Evolutionary conservation across 106 monocot genomes (phyloP).

Genomic region (Acorus gramineus): DNA sequence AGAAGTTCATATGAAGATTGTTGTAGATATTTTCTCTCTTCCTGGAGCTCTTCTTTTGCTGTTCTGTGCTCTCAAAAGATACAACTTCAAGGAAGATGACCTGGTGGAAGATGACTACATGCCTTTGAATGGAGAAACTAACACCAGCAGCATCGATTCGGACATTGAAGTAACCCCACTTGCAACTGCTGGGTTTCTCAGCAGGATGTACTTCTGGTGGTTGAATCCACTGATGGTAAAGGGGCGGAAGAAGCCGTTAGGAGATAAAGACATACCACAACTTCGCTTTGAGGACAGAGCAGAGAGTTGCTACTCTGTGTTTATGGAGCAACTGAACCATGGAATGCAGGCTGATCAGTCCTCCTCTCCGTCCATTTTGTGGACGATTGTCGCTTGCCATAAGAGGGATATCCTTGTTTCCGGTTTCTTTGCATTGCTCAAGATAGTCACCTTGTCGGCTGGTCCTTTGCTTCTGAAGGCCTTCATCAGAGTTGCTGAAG

Average conservation of each 20-base stretch:
- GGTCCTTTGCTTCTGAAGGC: slow-evolving; percentile 66
- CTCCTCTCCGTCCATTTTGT: slow-evolving; percentile 28
- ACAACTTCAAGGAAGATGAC: not conserved
- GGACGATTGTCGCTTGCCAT: slow-evolving; percentile 62
- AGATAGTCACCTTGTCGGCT: slow-evolving; percentile 44
- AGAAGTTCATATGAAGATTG: slow-evolving; percentile 15
- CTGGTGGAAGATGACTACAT: not conserved
- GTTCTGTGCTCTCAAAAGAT: slow-evolving; percentile 13
- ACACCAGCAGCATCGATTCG: slow-evolving; percentile 1
- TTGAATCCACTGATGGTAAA: slow-evolving; percentile 60
- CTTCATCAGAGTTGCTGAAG: slow-evolving; percentile 53
- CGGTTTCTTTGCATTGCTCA: slow-evolving; percentile 69
- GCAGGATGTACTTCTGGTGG: slow-evolving; percentile 75
- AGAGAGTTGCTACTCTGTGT: slow-evolving; percentile 23
- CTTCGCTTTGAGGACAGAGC: slow-evolving; percentile 45
- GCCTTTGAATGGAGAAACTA: slow-evolving; percentile 27
- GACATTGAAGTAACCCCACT: slow-evolving; percentile 29
- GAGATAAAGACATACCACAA: slow-evolving; percentile 56
- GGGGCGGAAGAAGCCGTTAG: slow-evolving; percentile 54
- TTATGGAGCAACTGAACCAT: slow-evolving; percentile 28
- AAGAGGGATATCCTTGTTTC: slow-evolving; percentile 44
- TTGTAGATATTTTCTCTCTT: slow-evolving; percentile 45
- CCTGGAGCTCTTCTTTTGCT: slow-evolving; percentile 46
- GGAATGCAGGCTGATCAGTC: slow-evolving; percentile 12
- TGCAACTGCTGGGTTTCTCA: slow-evolving; percentile 52